These are phyloP conservation scores for Helianthus tuberosus DNA, from an alignment of 129 eudicot genomes.

Conservation along the genomic window DNA sequence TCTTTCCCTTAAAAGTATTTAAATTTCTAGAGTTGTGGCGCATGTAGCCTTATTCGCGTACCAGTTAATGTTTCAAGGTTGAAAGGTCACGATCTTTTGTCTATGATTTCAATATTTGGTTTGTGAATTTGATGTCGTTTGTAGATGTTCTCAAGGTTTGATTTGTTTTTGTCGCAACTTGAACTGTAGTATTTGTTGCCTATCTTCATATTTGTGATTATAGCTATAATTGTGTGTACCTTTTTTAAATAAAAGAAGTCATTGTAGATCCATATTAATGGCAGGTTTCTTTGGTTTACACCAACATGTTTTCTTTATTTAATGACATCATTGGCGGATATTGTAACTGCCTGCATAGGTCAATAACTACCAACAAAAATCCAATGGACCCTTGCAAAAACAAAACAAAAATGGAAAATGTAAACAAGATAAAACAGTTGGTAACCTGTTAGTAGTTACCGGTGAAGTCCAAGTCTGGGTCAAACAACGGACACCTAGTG, in stretches of 20 bases:
- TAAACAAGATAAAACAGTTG: no score
- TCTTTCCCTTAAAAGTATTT: slow-evolving; percentile 12
- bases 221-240: slow-evolving; percentile 17
- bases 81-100: slow-evolving; percentile 8
- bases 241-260: slow-evolving; percentile 8
- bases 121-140: slow-evolving; percentile 32
- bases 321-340: neutral
- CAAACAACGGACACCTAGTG: no score
- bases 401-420: no score
- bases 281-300: neutral
- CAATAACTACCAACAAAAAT: no score
- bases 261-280: neutral
- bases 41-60: slow-evolving; percentile 24
- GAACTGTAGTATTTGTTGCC: slow-evolving; percentile 2
- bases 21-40: slow-evolving; percentile 20
- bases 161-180: slow-evolving; percentile 28
- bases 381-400: no score
- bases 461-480: no score
- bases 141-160: slow-evolving; percentile 37
- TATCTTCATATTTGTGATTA: neutral
- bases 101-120: slow-evolving; percentile 24
- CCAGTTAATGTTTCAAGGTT: neutral
- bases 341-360: no score
- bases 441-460: no score
- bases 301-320: neutral